A percentile compares a stretch with the other conserved stretches of the same genome.
These are phyloP conservation scores for Dendrobium nobile DNA, from an alignment of 106 monocot species.

Conservation along the genomic window DNA sequence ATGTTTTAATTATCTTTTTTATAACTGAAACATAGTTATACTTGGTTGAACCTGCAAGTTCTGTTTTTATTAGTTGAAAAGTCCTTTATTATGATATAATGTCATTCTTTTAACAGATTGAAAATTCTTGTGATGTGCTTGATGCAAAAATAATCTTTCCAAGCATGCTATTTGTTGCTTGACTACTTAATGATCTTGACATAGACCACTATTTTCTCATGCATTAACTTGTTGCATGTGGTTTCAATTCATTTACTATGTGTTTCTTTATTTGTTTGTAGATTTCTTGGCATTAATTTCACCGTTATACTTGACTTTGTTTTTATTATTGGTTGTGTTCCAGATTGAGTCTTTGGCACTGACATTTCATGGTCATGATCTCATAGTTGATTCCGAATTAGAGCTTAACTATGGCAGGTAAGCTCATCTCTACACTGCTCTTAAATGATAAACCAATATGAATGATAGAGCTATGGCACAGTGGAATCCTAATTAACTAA, in stretches of 20 bases:
- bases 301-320: neutral
- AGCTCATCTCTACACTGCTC: neutral
- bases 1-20: neutral
- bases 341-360: slow-evolving; percentile 94
- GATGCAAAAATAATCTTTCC: neutral
- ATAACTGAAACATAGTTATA: neutral
- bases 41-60: neutral
- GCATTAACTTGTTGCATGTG: neutral
- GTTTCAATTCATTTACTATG: neutral
- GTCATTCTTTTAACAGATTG: neutral
- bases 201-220: neutral
- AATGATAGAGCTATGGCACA: neutral
- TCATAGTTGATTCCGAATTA: slow-evolving; percentile 90
- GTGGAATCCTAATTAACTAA: neutral
- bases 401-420: slow-evolving; percentile 99
- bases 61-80: neutral
- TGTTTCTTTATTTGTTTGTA: neutral
- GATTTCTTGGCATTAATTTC: neutral
- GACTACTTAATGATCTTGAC: neutral
- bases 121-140: neutral
- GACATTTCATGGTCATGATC: slow-evolving; percentile 96
- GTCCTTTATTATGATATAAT: neutral
- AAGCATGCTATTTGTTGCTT: neutral
- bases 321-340: neutral
- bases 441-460: neutral